Evolutionary conservation across 176 grass and related monocot species (phyloP), one percentile per base, ranked within the genome.

Genomic region (Hordeum marinum): DNA sequence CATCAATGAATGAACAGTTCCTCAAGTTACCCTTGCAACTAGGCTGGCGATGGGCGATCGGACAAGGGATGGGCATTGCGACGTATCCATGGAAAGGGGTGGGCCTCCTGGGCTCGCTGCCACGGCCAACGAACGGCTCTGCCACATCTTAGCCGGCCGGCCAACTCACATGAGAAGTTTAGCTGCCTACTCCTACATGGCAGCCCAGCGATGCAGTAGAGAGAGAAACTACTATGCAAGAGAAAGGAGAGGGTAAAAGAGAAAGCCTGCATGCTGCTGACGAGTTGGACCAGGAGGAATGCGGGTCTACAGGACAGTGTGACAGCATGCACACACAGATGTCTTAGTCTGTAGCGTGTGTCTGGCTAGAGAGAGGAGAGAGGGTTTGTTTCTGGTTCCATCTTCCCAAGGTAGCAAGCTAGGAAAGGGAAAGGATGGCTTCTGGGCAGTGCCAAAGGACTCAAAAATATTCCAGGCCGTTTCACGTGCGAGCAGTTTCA

Each of bases 401-500:
- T 76, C 80, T 87, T 87, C 80, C 84, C 75, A 80, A 86, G 75
- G 80, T n/a, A 81, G 37, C 37, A 41, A 83, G 73, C 52, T 65
- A 78, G 83, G 79, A 87, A 83, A 74, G 61, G 75, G n/a, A 79
- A 83, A 66, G 13, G 32, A 68, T 60, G 85, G 45, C 68, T 81
- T 87, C 65, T 79, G 80, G 82, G 67, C 84, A 58, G 66, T 27
- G 68, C 80, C 74, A 79, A 68, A 80, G 71, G 62, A 20, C 66
- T 67, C 24, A 17, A 72, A 72, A 78, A 85, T 68, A 75, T 57
- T 65, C 26, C 17, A 1, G 79, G n/a, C 50, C 35, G 26, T 64
- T 77, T 89, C 92, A 94, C 92, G 88, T 94, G 93, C 78, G 34
- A 92, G 79, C 78, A 92, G 85, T 90, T n/a, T 32, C 52, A 54